These are phyloP conservation scores for Anethum foeniculum DNA, from an alignment of 140 eudicot genomes.

Conservation along the genomic window DNA sequence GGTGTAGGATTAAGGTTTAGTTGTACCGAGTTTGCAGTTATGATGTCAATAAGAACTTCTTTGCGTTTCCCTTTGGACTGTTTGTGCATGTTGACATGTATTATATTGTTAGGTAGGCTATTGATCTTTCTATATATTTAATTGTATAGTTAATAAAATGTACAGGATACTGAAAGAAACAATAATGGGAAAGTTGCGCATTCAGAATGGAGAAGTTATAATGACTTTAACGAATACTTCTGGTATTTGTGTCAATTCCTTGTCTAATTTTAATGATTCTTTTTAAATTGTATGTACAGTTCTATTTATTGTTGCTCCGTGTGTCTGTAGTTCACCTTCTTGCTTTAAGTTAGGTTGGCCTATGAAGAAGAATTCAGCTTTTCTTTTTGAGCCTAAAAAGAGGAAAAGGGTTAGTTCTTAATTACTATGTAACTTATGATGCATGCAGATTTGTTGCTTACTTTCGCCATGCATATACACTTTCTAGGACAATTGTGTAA, in stretches of 20 bases:
- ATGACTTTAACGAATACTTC: conserved; percentile 94
- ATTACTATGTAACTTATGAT: background rate
- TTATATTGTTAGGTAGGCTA: background rate
- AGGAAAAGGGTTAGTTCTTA: conserved; percentile 67
- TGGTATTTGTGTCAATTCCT: conserved; percentile 36
- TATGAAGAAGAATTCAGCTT: conserved; percentile 53
- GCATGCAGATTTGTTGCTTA: background rate
- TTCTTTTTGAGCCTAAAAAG: conserved; percentile 47
- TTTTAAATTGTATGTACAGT: background rate
- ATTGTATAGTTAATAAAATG: background rate
- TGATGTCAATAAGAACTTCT: background rate
- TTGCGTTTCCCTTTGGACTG: background rate
- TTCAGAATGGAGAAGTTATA: conserved; percentile 91
- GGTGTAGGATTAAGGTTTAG: background rate
- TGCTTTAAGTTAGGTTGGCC: conserved; percentile 91
- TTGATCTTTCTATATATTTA: background rate
- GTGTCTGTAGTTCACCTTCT: conserved; percentile 68
- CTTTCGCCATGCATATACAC: background rate
- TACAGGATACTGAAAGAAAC: conserved; percentile 78
- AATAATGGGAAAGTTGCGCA: conserved; percentile 89
- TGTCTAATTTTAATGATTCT: background rate
- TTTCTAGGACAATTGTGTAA: background rate
- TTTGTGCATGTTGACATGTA: background rate
- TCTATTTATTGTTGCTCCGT: background rate
- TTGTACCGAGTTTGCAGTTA: background rate